Base-by-base conservation (phyloP, 805 yeast genomes). In the Blastobotrys parvus region DNA sequence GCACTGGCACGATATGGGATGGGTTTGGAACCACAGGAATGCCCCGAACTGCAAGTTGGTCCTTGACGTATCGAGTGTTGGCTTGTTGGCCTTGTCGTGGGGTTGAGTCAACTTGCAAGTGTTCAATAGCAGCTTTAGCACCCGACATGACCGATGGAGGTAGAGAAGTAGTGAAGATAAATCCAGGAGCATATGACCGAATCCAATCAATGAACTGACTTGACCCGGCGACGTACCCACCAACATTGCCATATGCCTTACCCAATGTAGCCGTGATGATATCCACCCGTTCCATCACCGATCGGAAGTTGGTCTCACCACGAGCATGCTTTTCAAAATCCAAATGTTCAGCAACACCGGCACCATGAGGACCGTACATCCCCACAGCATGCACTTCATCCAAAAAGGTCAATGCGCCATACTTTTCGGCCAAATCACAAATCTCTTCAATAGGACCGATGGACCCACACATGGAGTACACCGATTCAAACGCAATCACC, bases 311-410 rank as follows among this genome's bases (percentile, higher is more conserved):
- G n/a, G 54, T 49, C 52, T 92, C 92, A 13, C 79, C 63, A 45
- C 69, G 61, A 58, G 85, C 76, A 61, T 90, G 94, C 43, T 80
- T 78, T 38, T 85, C 85, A 55, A 88, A 92, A 66, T 92, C 86
- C 57, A 83, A 71, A 63, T 92, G 98, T 66, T 92, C 99, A 38
- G 97, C 96, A 43, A 92, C 97, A 68, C 99, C 99, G 27, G 96
- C 98, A 60, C 99, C 99, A 57, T 85, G 95, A 47, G 99, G 97
- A 57, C 99, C 99, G 61, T 92, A 92, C 81, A 92, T 76, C 44
- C 99, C 99, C 38, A 92, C 97, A 29, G 98, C 97, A 60, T 92
- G 99, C 31, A 92, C 99, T 66, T 92, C 99, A 63, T 92, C 99
- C 62, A 92, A 71, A 65, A 92, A 92, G 23, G 99, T 92, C 56